Base-by-base conservation (phyloP, 2,329 filamentous ascomycete species). In the Colletotrichum salicis region DNA sequence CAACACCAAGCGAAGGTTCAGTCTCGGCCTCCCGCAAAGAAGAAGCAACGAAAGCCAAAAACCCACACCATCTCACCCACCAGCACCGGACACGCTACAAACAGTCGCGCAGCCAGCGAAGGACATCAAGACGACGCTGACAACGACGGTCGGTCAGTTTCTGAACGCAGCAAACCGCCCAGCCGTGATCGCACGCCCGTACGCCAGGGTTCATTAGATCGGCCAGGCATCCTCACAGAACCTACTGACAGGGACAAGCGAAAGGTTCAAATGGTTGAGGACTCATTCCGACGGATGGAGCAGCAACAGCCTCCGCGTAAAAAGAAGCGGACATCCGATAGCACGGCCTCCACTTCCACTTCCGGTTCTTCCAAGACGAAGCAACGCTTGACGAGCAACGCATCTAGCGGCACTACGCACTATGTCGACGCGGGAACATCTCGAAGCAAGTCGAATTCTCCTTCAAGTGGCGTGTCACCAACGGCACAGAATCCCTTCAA, bases 181-280 rank as follows among this genome's bases (percentile, higher is more conserved):
- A 93, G 90, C 76, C 87, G 91, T 65, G 91, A 93, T 74, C 84
- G 89, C 74, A 92, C 91, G 3, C 91, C 91, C 2, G 80, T 85
- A 19, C 85, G 87, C 7, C 87, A 90, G 75, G 90, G 90, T 31
- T 88, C 89, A 0, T 87, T 89, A 68, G 86, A 91, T 63, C 88
- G 88, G 11, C 79, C 88, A 1, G 88, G 87, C 4, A 90, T 91
- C 75, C 80, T 91, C 68, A 91, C 89, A 0, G 90, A 91, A 73
- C 88, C 87, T 7, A 91, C 90, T 0, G 90, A 92, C 74, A 86
- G 90, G 35, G 90, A 92, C 73, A 92, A 92, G 80, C 84, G 90
- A 45, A 92, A 92, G 75, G 86, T 92, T 12, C 88, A 89, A 24
- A 90, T 90, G 86, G 86, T 91, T 0, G 90, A 92, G 74, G 89